These are phyloP conservation scores for Monilinia fructigena DNA, from an alignment of 2,329 filamentous ascomycete species.

Conservation along the genomic window DNA sequence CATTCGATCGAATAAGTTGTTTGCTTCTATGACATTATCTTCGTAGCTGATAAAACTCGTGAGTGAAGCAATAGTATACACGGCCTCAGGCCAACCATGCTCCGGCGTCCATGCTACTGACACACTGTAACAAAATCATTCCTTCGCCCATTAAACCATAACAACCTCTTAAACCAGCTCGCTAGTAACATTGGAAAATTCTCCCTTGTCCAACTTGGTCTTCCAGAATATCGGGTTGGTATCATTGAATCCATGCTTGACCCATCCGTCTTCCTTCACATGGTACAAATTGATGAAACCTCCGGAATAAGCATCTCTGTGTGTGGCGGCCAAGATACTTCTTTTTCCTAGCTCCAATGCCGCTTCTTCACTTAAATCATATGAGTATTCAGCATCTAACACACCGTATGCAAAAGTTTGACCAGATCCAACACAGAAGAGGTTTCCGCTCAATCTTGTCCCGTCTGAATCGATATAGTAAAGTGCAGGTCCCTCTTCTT, in stretches of 20 bases:
- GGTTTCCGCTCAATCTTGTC: constrained; percentile 85
- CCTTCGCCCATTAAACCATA: constrained; percentile 18
- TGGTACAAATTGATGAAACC: constrained; percentile 99
- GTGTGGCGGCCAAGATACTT: constrained; percentile 93
- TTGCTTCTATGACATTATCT: constrained; percentile 24
- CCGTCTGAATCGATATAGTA: constrained; percentile 99
- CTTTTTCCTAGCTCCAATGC: constrained; percentile 86
- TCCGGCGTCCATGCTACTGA: constrained; percentile 38
- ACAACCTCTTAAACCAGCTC: constrained; percentile 37
- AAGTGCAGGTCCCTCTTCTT: constrained; percentile 90
- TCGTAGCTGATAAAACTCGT: constrained; percentile 34
- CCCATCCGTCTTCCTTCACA: constrained; percentile 98
- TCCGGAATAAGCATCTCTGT: constrained; percentile 97
- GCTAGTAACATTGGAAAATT: constrained; percentile 63
- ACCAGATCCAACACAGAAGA: constrained; percentile 97
- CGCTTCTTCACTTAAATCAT: constrained; percentile 82
- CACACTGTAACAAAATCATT: constrained; percentile 36
- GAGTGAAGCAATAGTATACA: constrained; percentile 39
- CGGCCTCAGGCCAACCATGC: constrained; percentile 29
- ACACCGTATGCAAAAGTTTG: constrained; percentile 99
- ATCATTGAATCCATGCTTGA: constrained; percentile 96
- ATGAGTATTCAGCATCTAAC: constrained; percentile 90
- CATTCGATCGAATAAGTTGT: neutral
- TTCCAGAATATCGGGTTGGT: constrained; percentile 99
- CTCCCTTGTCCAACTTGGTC: constrained; percentile 96